phyloP scores from a whole-genome alignment of 257 asterid species.

The Plantago major region DNA sequence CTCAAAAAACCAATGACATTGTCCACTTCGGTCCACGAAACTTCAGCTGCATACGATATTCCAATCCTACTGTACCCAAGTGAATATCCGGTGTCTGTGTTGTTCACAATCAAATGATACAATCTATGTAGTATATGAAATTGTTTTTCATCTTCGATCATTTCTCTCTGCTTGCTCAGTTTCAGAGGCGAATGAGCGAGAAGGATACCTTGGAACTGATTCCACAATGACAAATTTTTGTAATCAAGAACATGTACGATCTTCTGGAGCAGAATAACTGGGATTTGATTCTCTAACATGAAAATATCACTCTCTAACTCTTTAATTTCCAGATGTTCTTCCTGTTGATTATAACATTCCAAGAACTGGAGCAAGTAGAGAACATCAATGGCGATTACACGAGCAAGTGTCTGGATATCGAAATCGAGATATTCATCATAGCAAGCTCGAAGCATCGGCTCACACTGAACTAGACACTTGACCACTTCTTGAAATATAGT shows the following conservation, averaged over 20 bases:
- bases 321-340: background rate
- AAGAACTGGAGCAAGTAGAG: constrained; percentile 30
- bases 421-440: constrained; percentile 37
- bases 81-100: background rate
- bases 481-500: background rate
- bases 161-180: background rate
- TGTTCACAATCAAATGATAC: constrained; percentile 28
- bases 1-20: background rate
- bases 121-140: constrained; percentile 29
- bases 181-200: constrained; percentile 30
- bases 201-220: constrained; percentile 11
- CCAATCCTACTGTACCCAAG: background rate
- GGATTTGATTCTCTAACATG: constrained; percentile 53
- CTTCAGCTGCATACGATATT: background rate
- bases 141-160: background rate
- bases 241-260: constrained; percentile 1
- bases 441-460: constrained; percentile 29
- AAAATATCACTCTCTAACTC: constrained; percentile 21
- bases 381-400: constrained; percentile 33
- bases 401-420: constrained; percentile 25
- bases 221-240: background rate
- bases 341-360: constrained; percentile 1
- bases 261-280: constrained; percentile 19
- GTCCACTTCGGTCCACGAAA: background rate
- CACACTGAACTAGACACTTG: constrained; percentile 14